phyloP scores from a whole-genome alignment of 2,329 filamentous ascomycete genomes.

The Verruconis gallopava region DNA sequence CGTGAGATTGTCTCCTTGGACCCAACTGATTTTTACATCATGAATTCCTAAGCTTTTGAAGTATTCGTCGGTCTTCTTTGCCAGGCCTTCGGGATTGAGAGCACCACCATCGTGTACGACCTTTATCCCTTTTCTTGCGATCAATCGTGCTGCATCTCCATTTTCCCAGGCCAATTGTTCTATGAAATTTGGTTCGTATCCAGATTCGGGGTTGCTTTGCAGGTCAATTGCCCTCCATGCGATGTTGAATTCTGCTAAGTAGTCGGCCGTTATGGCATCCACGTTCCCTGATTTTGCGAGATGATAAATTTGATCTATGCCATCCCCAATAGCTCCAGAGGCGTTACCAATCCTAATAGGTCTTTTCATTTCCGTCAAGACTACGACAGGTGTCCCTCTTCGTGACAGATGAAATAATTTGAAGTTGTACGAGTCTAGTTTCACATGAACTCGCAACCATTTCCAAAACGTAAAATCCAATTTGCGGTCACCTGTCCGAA shows the following conservation, averaged over 20 bases:
- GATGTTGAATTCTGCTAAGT: slow-evolving; percentile 13
- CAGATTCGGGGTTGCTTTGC: slow-evolving; percentile 16
- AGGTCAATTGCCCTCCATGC: slow-evolving; percentile 17
- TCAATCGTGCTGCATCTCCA: slow-evolving; percentile 10
- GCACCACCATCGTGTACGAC: slow-evolving; percentile 5
- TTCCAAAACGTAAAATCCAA: no score
- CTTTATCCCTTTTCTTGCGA: slow-evolving; percentile 3
- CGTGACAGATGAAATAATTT: no score
- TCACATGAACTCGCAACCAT: no score
- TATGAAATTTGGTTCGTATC: slow-evolving; percentile 12
- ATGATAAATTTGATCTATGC: slow-evolving; percentile 24
- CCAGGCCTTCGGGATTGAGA: neutral
- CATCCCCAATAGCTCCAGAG: slow-evolving; percentile 25
- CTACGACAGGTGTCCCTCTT: no score
- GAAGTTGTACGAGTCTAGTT: no score
- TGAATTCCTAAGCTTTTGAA: neutral
- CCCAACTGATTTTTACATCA: slow-evolving; percentile 6
- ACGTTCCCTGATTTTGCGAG: neutral
- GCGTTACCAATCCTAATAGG: slow-evolving; percentile 27
- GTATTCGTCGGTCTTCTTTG: neutral
- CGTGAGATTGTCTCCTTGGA: slow-evolving; percentile 12
- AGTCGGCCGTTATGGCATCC: slow-evolving; percentile 14
- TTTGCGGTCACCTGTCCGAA: no score
- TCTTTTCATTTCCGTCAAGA: no score
- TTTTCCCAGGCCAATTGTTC: neutral